phyloP scores from a whole-genome alignment of 2,329 filamentous ascomycete genomes.

The Talaromyces sp. region DNA sequence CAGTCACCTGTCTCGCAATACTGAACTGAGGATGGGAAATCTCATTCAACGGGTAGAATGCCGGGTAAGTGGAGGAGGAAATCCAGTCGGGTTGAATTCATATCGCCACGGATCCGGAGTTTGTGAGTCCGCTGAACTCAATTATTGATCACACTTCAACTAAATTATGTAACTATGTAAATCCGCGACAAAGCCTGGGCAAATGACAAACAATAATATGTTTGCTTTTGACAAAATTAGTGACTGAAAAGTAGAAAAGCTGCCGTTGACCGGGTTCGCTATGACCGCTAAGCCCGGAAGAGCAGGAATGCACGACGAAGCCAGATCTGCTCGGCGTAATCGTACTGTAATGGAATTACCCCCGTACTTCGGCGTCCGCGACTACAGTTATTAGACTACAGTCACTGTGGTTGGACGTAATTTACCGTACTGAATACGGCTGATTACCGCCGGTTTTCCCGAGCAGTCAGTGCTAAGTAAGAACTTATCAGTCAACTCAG shows the following conservation, averaged over 20 bases:
- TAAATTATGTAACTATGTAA: background rate
- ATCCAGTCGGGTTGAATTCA: background rate
- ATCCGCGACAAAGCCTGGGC: background rate
- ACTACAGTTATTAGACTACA: background rate
- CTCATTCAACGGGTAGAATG: background rate
- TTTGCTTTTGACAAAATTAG: background rate
- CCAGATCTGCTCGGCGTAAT: background rate
- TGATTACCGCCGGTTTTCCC: constrained; percentile 3
- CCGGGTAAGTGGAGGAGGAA: background rate
- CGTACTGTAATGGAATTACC: background rate
- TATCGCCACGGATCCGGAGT: background rate
- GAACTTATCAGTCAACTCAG: background rate
- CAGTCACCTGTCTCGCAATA: background rate
- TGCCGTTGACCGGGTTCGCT: background rate
- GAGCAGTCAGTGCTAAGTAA: background rate
- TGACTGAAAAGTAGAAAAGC: background rate
- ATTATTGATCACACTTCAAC: background rate
- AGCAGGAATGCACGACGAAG: background rate
- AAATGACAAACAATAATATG: background rate
- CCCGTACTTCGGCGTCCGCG: background rate
- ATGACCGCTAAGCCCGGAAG: background rate
- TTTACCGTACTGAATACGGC: background rate
- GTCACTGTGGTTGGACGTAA: background rate
- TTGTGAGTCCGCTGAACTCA: constrained; percentile 4
- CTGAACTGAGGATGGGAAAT: background rate